These are phyloP conservation scores for Peniophora sp. DNA, from an alignment of 1,284 basidiomycete genomes.

Conservation along the genomic window DNA sequence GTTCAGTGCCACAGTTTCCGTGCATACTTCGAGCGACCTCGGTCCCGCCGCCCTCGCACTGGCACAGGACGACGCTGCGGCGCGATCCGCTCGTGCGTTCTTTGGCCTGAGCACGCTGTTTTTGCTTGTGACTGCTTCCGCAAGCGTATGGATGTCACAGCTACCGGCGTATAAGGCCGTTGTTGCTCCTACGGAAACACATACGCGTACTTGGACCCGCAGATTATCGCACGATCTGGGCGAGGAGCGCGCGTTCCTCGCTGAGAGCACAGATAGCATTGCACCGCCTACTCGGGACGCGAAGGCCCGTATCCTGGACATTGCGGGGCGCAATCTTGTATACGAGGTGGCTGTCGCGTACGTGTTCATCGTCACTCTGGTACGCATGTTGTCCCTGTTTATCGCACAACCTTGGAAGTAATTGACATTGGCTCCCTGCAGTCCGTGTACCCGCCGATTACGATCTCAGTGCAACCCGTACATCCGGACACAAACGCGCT, in stretches of 20 bases:
- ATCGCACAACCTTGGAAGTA: conserved; percentile 1
- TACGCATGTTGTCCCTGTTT: conserved; percentile 26
- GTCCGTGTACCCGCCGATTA: conserved; percentile 84
- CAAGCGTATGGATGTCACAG: conserved; percentile 49
- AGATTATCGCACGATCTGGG: conserved; percentile 6
- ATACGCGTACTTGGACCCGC: conserved; percentile 10
- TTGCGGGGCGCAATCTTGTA: conserved; percentile 56
- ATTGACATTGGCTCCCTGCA: conserved; percentile 23
- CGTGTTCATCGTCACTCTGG: conserved; percentile 75
- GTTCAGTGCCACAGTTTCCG: conserved; percentile 49
- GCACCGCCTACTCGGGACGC: conserved; percentile 15
- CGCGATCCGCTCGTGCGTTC: conserved; percentile 60
- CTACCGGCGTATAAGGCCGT: conserved; percentile 51
- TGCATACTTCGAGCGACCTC: conserved; percentile 22
- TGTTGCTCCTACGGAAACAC: conserved; percentile 31
- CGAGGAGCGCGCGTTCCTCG: conserved; percentile 4
- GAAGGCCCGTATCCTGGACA: conserved; percentile 36
- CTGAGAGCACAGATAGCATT: conserved; percentile 5
- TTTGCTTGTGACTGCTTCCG: conserved; percentile 40
- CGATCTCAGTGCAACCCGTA: conserved; percentile 63
- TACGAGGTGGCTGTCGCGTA: conserved; percentile 72
- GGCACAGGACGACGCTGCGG: conserved; percentile 41
- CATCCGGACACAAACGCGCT: conserved; percentile 52
- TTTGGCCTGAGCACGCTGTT: conserved; percentile 65
- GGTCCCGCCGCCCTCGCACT: conserved; percentile 14